Evolutionary conservation across 2,329 filamentous ascomycete species (phyloP).

Genomic region (Trichoderma atrobrunneum): DNA sequence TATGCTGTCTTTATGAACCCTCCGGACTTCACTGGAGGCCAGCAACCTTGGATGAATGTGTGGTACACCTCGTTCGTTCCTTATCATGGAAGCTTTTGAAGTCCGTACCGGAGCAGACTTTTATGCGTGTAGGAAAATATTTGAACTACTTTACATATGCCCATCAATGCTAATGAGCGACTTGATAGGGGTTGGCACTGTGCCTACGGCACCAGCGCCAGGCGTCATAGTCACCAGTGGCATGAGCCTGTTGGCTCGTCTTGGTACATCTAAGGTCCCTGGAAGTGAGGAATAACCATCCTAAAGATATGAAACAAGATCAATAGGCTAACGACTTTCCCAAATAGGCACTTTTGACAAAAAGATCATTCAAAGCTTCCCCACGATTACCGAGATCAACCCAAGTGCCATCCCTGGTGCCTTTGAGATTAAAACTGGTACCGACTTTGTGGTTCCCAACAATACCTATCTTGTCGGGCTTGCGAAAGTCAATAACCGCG

Average conservation of each 20-base stretch:
- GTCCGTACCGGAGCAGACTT: slow-evolving; percentile 3
- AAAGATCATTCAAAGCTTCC: not conserved
- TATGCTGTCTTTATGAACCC: slow-evolving; percentile 17
- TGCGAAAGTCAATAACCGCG: slow-evolving; percentile 13
- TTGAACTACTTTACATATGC: not conserved
- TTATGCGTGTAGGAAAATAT: slow-evolving; percentile 8
- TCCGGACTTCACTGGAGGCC: not conserved
- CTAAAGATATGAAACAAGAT: not conserved
- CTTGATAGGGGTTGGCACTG: slow-evolving; percentile 2
- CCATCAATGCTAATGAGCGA: not conserved
- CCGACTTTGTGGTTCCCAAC: not conserved
- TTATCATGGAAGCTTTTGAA: slow-evolving; percentile 1
- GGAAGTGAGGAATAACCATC: not conserved
- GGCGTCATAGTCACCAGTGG: not conserved
- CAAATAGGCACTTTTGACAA: slow-evolving; percentile 7
- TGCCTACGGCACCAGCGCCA: not conserved
- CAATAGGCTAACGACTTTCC: not conserved
- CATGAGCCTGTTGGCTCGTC: not conserved
- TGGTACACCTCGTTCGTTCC: slow-evolving; percentile 14
- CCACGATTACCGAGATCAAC: not conserved
- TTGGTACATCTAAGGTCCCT: not conserved
- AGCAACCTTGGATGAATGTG: slow-evolving; percentile 12
- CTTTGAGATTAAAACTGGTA: slow-evolving; percentile 8
- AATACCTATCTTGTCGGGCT: slow-evolving; percentile 13
- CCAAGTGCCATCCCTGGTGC: not conserved